Evolutionary conservation across 1,284 basidiomycete genomes (phyloP), one percentile per base, ranked within the genome.

Genomic region (Agroathelia rolfsii): DNA sequence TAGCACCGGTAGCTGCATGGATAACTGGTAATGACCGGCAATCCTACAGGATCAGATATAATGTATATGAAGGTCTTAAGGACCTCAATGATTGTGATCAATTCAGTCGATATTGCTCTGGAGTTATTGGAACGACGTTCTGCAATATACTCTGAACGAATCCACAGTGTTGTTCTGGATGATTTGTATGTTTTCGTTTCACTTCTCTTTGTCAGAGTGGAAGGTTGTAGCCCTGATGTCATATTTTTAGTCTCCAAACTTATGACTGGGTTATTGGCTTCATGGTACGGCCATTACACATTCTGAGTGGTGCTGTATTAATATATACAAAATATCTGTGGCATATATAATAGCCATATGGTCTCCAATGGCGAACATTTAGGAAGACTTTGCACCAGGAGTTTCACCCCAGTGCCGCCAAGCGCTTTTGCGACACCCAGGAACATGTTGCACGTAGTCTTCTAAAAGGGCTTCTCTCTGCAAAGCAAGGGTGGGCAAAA

Each of bases 101-200:
- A 62, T 33, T 55, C 59, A 4, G 24, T 44, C 1, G 48, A 59
- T 25, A 51, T 52, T 1, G 54, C 52, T 0, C 45, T 41, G 0
- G 65, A 64, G 10, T 43, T 68, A 6, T 43, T 67, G 24, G 62
- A 64, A 22, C 58, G 52, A 35, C 47, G 57, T 6, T 59, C 59
- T 1, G 47, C 53, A 1, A 56, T 54, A 5, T 65, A 65, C 46
- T 69, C 58, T 4, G 51, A 51, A 29, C 51, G 64, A n/a, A n/a
- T n/a, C n/a, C n/a, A n/a, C n/a, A n/a, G n/a, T n/a, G n/a, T n/a
- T n/a, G n/a, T n/a, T n/a, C n/a, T n/a, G n/a, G n/a, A n/a, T n/a
- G n/a, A n/a, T n/a, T n/a, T n/a, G n/a, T n/a, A n/a, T n/a, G n/a
- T n/a, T n/a, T n/a, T n/a, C n/a, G n/a, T n/a, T n/a, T n/a, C n/a